These are phyloP conservation scores for Podosphaera aphanis DNA, from an alignment of 2,329 filamentous ascomycete species.

Conservation along the genomic window DNA sequence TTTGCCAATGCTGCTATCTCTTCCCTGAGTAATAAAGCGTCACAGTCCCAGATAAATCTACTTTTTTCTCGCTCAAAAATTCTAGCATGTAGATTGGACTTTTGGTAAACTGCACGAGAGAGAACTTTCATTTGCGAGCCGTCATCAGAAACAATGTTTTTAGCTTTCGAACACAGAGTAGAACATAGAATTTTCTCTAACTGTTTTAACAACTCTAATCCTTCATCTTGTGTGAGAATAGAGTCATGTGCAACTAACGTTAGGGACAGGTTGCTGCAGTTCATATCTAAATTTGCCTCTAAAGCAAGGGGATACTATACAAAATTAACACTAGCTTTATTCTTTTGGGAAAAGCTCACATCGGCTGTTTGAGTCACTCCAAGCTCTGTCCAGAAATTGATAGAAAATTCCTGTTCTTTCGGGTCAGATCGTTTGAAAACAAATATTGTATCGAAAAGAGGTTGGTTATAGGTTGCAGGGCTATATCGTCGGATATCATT, in stretches of 20 bases:
- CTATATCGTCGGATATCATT: constrained; percentile 65
- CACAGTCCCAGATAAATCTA: constrained; percentile 26
- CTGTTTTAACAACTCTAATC: constrained; percentile 19
- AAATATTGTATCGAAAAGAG: constrained; percentile 34
- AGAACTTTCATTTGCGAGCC: not conserved
- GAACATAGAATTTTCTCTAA: constrained; percentile 17
- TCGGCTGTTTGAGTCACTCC: constrained; percentile 22
- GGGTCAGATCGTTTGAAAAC: constrained; percentile 41
- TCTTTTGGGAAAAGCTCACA: constrained; percentile 11
- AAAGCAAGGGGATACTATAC: constrained; percentile 39
- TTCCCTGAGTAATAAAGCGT: constrained; percentile 28
- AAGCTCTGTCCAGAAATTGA: constrained; percentile 29
- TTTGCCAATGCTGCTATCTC: constrained; percentile 41
- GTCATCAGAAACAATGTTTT: constrained; percentile 3
- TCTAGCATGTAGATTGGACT: not conserved
- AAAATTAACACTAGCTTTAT: constrained; percentile 5
- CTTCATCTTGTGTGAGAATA: constrained; percentile 17
- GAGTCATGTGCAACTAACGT: constrained; percentile 34
- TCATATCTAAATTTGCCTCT: constrained; percentile 35
- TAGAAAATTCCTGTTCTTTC: constrained; percentile 6
- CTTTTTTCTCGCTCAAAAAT: not conserved
- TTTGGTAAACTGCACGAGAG: not conserved
- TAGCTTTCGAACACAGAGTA: constrained; percentile 6
- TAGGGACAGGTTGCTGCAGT: constrained; percentile 25
- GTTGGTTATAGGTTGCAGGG: constrained; percentile 20